Conservation (phyloP, 2,329 filamentous ascomycete species). For the Colletotrichum lindemuthianum region DNA sequence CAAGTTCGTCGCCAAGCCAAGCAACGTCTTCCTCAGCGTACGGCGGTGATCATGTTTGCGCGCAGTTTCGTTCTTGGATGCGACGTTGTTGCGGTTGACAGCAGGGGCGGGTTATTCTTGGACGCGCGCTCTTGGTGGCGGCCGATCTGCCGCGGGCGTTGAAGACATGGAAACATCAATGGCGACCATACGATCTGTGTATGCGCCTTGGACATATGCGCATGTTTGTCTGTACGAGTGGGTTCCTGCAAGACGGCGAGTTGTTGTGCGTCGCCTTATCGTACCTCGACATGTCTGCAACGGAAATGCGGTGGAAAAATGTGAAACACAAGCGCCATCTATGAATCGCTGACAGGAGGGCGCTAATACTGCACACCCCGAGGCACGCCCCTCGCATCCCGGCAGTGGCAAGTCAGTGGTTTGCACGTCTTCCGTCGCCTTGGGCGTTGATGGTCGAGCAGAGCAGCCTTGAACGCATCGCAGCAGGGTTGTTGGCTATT, state of each 20-base stretch:
- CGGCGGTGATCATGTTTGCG: no score
- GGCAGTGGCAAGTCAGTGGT: conserved; percentile 17
- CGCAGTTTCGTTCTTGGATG: neutral
- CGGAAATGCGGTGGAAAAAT: conserved; percentile 19
- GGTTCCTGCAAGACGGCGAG: neutral
- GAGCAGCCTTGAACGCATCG: conserved; percentile 1
- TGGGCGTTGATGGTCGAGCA: neutral
- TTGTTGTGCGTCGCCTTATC: conserved; percentile 8
- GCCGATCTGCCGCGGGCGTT: conserved; percentile 9
- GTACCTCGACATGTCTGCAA: conserved; percentile 9
- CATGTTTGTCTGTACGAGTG: conserved; percentile 13
- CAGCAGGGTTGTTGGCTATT: conserved; percentile 22
- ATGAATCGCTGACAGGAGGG: conserved; percentile 29
- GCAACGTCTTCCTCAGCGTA: no score
- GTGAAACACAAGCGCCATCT: conserved; percentile 27
- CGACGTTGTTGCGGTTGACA: neutral
- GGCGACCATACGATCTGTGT: conserved; percentile 14
- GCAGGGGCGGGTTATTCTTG: conserved; percentile 4
- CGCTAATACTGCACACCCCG: conserved; percentile 14
- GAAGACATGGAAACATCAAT: conserved; percentile 25
- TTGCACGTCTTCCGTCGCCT: conserved; percentile 9
- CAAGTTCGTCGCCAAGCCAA: neutral
- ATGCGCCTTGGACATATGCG: conserved; percentile 10
- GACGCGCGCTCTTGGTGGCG: neutral
- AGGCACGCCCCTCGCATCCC: conserved; percentile 16